These are phyloP conservation scores for Chimonanthus praecox DNA, from an alignment of 164 flowering plant genomes.

Conservation along the genomic window DNA sequence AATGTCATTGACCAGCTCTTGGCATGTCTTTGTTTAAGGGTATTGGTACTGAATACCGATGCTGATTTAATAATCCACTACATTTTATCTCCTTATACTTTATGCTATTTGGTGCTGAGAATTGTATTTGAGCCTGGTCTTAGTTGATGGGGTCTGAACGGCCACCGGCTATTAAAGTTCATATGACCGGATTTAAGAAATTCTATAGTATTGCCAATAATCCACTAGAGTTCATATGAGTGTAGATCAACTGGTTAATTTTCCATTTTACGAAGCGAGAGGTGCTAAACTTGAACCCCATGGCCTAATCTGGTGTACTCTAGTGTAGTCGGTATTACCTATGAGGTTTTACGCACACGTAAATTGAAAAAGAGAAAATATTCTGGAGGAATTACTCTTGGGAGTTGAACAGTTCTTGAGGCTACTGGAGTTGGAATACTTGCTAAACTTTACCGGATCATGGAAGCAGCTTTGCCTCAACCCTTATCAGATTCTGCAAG, in stretches of 20 bases:
- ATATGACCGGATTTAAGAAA: constrained; percentile 59
- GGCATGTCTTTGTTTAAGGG: neutral
- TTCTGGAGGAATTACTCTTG: constrained; percentile 38
- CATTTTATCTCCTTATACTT: neutral
- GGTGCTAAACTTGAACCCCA: too few relatives aligned
- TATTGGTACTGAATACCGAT: neutral
- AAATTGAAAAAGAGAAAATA: constrained; percentile 32
- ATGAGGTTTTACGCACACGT: constrained; percentile 8
- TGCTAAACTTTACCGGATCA: constrained; percentile 29
- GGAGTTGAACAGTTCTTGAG: constrained; percentile 49
- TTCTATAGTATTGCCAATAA: constrained; percentile 49
- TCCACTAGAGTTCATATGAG: constrained; percentile 32
- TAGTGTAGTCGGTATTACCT: too few relatives aligned
- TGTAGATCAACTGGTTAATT: too few relatives aligned
- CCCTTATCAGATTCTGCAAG: constrained; percentile 1
- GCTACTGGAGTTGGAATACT: constrained; percentile 53
- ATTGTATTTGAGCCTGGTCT: neutral
- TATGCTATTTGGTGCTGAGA: neutral
- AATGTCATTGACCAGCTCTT: neutral
- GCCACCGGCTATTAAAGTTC: constrained; percentile 32
- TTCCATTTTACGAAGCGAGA: too few relatives aligned
- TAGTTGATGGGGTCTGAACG: constrained; percentile 31
- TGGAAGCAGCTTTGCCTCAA: constrained; percentile 27
- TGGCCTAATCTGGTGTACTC: too few relatives aligned
- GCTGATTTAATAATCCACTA: neutral